Conservation (phyloP, 2,329 filamentous ascomycete species). For the Aplosporella prunicola region DNA sequence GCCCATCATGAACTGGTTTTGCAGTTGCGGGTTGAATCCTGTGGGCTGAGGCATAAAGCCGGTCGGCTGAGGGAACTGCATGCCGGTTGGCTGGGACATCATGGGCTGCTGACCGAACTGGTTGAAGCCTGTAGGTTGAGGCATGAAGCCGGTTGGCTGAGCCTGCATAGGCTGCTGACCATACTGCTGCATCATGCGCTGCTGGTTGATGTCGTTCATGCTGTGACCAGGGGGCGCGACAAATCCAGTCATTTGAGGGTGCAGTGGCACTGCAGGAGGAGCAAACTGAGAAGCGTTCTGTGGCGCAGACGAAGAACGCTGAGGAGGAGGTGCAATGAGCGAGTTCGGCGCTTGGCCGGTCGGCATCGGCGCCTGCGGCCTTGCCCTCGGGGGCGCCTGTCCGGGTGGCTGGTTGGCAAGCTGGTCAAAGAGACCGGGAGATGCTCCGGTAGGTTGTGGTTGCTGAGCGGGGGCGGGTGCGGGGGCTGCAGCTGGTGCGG, state of each 20-base stretch:
- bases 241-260: constrained; percentile 76
- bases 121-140: constrained; percentile 19
- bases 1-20: constrained; percentile 41
- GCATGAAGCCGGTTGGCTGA: constrained; percentile 32
- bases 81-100: constrained; percentile 21
- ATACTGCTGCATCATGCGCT: constrained; percentile 25
- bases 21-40: constrained; percentile 36
- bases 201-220: constrained; percentile 57
- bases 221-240: constrained; percentile 68
- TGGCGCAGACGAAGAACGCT: constrained; percentile 77
- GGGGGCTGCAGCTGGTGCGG: constrained; percentile 32
- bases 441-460: constrained; percentile 18
- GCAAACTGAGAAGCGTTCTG: constrained; percentile 60
- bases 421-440: constrained; percentile 17
- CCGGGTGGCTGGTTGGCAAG: constrained; percentile 23
- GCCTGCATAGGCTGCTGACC: constrained; percentile 18
- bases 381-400: constrained; percentile 46
- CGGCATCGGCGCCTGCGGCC: constrained; percentile 62
- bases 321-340: constrained; percentile 68
- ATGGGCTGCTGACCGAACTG: constrained; percentile 17
- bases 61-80: constrained; percentile 41
- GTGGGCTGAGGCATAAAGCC: constrained; percentile 42
- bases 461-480: constrained; percentile 26
- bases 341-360: constrained; percentile 47
- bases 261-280: constrained; percentile 63